Base-by-base conservation (phyloP, 495 filamentous ascomycete species). In the Xylaria longipes region DNA sequence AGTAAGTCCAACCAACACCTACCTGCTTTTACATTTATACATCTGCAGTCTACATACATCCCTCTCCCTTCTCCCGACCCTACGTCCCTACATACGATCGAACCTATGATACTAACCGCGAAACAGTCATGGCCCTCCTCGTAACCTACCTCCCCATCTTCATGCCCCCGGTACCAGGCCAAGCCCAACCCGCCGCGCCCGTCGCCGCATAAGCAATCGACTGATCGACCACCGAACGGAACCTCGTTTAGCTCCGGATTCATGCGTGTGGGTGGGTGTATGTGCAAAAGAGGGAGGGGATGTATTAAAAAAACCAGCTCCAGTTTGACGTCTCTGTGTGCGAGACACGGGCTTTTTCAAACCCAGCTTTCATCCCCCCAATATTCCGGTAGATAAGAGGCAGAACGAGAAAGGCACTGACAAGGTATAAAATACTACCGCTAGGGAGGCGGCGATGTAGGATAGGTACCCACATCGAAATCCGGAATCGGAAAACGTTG, bases 71-170 rank as follows among this genome's bases (percentile, higher is more conserved):
- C 12, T 2, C 1, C 15, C 1, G 33, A 35, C 39, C 27, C 35
- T 12, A 46, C 20, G 20, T 6, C n/a, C 17, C 7, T 14, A 17
- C 45, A 48, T 48, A 48, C 20, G 2, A 48, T 20, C 20, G 1
- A 22, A 48, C 14, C 15, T 2, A 27, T 52, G 17, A 57, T 27
- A 43, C 66, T 60, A 46, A 68, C 22, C 5, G 12, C 25, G 22
- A 33, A 48, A 70, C 71, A 94, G 93, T 95, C 72, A 90, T 97
- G 89, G 89, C 93, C 56, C 85, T 97, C 69, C 81, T 85, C 72
- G 91, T 96, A 48, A 92, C 92, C 63, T 97, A 97, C 79, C 87
- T 97, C 73, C 93, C 92, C 20, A 82, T 97, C 68, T 97, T 97
- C 83, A 80, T 97, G 68, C 94, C 93, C 46, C 88, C 87, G 3